A percentile compares a stretch with the other conserved stretches of the same genome.
phyloP scores from a whole-genome alignment of 768 basidiomycete species.

The Cystofilobasidium capitatum region DNA sequence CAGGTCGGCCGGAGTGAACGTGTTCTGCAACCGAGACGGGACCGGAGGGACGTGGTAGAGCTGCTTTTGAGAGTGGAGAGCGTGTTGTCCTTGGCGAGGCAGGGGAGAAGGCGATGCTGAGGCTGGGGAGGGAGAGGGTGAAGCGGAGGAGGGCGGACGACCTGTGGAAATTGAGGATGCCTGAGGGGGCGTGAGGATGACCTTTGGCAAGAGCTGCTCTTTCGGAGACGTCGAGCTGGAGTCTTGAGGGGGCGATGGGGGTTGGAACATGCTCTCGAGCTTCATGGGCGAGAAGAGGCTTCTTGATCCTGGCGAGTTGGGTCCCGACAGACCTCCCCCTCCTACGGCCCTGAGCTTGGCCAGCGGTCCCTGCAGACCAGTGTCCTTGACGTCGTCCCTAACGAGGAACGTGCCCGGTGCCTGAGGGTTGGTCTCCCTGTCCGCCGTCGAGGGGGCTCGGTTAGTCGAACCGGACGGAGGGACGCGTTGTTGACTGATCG shows the following conservation, averaged over 20 bases:
- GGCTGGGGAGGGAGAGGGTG: slow-evolving; percentile 19
- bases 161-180: background rate
- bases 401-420: slow-evolving; percentile 11
- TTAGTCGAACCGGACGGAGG: background rate
- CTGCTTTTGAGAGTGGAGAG: background rate
- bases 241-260: slow-evolving; percentile 58
- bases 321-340: background rate
- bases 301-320: slow-evolving; percentile 9
- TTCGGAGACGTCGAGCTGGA: slow-evolving; percentile 27
- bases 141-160: background rate
- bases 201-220: slow-evolving; percentile 34
- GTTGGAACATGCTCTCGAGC: slow-evolving; percentile 86
- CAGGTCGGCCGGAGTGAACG: slow-evolving; percentile 22
- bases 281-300: slow-evolving; percentile 73
- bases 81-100: background rate
- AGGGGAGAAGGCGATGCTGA: slow-evolving; percentile 18
- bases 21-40: slow-evolving; percentile 14
- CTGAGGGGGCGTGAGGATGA: slow-evolving; percentile 16
- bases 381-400: background rate
- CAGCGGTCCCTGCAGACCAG: slow-evolving; percentile 3
- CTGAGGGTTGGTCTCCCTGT: background rate
- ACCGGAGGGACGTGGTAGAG: slow-evolving; percentile 18
- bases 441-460: background rate
- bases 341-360: slow-evolving; percentile 7
- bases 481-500: background rate